Evolutionary conservation across 2,329 filamentous ascomycete genomes (phyloP), one percentile per base, ranked within the genome.

Genomic region (Aschersonia sp.): DNA sequence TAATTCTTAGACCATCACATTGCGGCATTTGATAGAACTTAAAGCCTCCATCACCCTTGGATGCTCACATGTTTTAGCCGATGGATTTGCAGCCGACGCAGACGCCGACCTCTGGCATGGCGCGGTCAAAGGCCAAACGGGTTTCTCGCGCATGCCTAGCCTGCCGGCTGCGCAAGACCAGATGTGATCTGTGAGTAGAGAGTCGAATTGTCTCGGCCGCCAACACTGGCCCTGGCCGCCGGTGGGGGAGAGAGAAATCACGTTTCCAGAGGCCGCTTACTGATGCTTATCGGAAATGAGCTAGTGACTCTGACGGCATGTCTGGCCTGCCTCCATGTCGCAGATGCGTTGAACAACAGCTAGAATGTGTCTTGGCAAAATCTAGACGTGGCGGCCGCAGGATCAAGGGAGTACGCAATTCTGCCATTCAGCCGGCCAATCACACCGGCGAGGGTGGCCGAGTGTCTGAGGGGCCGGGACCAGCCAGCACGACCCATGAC

Each of bases 351-450:
- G 60, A 66, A 43, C 60, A 66, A 44, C 52, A 60, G 45, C 59
- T 61, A 40, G 59, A 67, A 49, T 68, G 66, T 45, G 56, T 67
- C 11, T 56, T 68, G 32, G 65, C 64, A n/a, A 66, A 62, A 5
- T 68, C 65, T 9, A 58, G 59, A 32, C 59, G 66, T 12, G 65
- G 66, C 10, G 65, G 65, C 11, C 59, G 62, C 35, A 59, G 64
- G 32, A 56, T 64, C 48, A 60, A 59, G 43, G 58, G 58, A 8
- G 51, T 52, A 31, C 52, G 48, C n/a, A 48, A 42, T 46, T 45
- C 45, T 39, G 37, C 14, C 44, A 49, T 46, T 43, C 50, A 44
- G 43, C 43, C 45, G n/a, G 8, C 47, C 39, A 48, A 32, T n/a
- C 44, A 51, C 6, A 30, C 41, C 9, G 40, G 29, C 32, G 41